A percentile compares a stretch with the other conserved stretches of the same genome.
Evolutionary conservation across 164 flowering plant species (phyloP).

Genomic region (Chloranthus sessilifolius): DNA sequence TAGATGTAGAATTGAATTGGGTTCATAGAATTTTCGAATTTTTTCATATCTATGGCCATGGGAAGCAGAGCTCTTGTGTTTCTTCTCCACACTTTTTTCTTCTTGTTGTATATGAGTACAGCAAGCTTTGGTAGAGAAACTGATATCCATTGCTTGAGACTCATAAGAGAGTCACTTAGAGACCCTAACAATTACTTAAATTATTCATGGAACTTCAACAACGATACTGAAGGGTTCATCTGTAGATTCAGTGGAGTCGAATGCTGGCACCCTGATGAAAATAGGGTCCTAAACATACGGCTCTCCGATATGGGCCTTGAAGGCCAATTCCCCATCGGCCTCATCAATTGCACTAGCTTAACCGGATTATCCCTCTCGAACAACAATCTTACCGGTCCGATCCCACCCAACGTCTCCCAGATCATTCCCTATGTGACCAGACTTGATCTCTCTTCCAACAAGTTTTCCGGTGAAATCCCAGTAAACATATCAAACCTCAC

Average conservation of each 20-base stretch:
- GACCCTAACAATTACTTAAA: constrained; percentile 41
- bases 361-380: constrained; percentile 68
- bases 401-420: constrained; percentile 42
- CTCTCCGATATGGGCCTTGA: constrained; percentile 55
- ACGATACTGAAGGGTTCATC: constrained; percentile 50
- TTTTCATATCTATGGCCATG: background rate
- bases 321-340: constrained; percentile 60
- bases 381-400: constrained; percentile 45
- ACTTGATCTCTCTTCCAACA: constrained; percentile 69
- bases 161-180: constrained; percentile 30
- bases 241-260: constrained; percentile 64
- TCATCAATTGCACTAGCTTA: constrained; percentile 50
- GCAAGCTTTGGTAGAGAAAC: constrained; percentile 22
- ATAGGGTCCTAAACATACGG: constrained; percentile 46
- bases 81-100: constrained; percentile 1
- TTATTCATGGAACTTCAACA: constrained; percentile 48
- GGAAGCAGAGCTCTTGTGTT: background rate
- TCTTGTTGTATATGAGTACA: background rate
- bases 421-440: constrained; percentile 25
- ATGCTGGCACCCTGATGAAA: constrained; percentile 82
- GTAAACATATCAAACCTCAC: constrained; percentile 31
- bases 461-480: constrained; percentile 57
- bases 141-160: constrained; percentile 53
- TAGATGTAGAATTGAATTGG: constrained; percentile 1
- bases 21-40: background rate